phyloP scores from a whole-genome alignment of 371 early-diverging fungal genomes.

The Cokeromyces recurvatus region DNA sequence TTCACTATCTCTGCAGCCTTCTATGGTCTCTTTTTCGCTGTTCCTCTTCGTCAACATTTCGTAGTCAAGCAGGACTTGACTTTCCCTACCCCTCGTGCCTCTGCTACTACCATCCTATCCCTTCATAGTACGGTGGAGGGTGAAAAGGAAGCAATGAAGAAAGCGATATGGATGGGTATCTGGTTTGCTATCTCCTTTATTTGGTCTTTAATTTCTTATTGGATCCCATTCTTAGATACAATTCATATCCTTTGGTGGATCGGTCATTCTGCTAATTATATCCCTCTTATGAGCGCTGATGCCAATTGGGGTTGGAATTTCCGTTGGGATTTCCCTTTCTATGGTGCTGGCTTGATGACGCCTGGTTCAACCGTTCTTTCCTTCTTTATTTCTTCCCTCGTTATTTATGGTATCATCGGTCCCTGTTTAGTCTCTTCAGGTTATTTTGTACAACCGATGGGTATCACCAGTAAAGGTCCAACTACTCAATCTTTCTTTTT shows the following conservation, averaged over 20 bases:
- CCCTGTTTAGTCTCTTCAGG: conserved; percentile 38
- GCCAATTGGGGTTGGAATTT: conserved; percentile 54
- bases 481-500: conserved; percentile 55
- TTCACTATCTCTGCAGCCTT: conserved; percentile 60
- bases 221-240: conserved; percentile 52
- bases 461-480: conserved; percentile 29
- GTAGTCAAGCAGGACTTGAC: conserved; percentile 65
- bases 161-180: conserved; percentile 46
- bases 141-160: conserved; percentile 36
- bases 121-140: conserved; percentile 51
- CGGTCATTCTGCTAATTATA: conserved; percentile 39
- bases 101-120: conserved; percentile 62
- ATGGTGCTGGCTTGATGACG: conserved; percentile 70
- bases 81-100: conserved; percentile 69
- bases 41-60: too few species aligned
- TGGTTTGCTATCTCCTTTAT: conserved; percentile 45
- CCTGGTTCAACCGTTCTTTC: conserved; percentile 52
- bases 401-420: conserved; percentile 54
- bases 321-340: conserved; percentile 55
- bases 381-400: conserved; percentile 52
- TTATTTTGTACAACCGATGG: conserved; percentile 23
- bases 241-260: conserved; percentile 61
- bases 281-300: conserved; percentile 49
- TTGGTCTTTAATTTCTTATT: conserved; percentile 46
- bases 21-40: conserved; percentile 74